Conservation (phyloP, 179 eudicot species). For the Spinacia oleracea region DNA sequence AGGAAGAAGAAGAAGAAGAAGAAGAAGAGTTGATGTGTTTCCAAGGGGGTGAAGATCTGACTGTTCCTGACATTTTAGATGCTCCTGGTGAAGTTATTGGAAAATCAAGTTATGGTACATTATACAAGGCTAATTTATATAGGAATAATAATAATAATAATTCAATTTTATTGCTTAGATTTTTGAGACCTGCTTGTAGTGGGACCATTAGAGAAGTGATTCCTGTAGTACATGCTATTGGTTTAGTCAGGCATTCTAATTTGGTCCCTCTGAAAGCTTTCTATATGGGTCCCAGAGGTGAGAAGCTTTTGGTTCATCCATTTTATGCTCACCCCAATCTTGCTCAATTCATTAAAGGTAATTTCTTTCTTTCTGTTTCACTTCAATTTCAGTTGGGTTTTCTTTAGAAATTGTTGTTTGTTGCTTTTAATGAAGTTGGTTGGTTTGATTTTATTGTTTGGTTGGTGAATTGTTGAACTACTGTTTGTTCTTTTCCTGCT, state of each 20-base stretch:
- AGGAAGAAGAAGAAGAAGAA: too few species aligned
- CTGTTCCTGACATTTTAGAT: slow-evolving; percentile 65
- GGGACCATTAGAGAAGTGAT: slow-evolving; percentile 52
- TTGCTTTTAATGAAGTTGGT: slow-evolving; percentile 20
- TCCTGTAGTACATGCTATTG: slow-evolving; percentile 50
- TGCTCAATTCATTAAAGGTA: slow-evolving; percentile 82
- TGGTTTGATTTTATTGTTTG: slow-evolving; percentile 10
- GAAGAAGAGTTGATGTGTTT: slow-evolving; percentile 72
- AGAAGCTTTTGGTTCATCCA: slow-evolving; percentile 88
- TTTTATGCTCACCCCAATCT: slow-evolving; percentile 57
- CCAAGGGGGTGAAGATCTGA: slow-evolving; percentile 69
- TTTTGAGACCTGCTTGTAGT: slow-evolving; percentile 84
- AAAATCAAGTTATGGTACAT: slow-evolving; percentile 87
- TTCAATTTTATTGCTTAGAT: slow-evolving; percentile 55
- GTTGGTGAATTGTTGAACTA: not conserved
- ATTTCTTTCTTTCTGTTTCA: not conserved
- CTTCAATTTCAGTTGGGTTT: slow-evolving; percentile 27
- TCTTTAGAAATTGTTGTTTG: slow-evolving; percentile 15
- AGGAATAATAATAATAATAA: slow-evolving; percentile 17
- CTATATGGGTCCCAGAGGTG: slow-evolving; percentile 84
- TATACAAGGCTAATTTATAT: slow-evolving; percentile 67
- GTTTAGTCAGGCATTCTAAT: slow-evolving; percentile 67
- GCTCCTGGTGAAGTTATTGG: slow-evolving; percentile 99
- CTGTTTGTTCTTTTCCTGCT: not conserved
- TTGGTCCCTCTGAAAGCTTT: slow-evolving; percentile 82